phyloP scores from a whole-genome alignment of 2,329 filamentous ascomycete genomes.

The Fonsecaea nubica region DNA sequence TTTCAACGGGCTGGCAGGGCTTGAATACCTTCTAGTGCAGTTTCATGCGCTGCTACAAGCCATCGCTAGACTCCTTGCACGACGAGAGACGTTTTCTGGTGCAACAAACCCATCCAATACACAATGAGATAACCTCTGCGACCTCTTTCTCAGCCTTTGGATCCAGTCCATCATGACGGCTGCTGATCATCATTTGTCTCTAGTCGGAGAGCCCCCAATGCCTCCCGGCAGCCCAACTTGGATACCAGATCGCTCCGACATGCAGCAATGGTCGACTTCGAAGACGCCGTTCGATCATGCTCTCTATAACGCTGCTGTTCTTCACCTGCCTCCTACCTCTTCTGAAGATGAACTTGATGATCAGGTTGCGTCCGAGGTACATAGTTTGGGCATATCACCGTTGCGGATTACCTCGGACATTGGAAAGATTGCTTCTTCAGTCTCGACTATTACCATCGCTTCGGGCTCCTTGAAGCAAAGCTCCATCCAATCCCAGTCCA shows the following conservation, averaged over 20 bases:
- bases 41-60: slow-evolving; percentile 25
- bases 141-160: slow-evolving; percentile 15
- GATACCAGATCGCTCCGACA: slow-evolving; percentile 27
- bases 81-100: slow-evolving; percentile 13
- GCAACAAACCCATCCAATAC: slow-evolving; percentile 18
- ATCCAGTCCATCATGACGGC: slow-evolving; percentile 29
- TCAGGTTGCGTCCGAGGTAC: slow-evolving; percentile 48
- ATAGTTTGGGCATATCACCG: slow-evolving; percentile 48
- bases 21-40: slow-evolving; percentile 14
- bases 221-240: slow-evolving; percentile 21
- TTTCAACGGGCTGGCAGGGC: slow-evolving; percentile 9
- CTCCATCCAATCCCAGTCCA: slow-evolving; percentile 39
- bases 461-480: slow-evolving; percentile 36
- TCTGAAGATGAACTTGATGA: slow-evolving; percentile 50
- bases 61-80: slow-evolving; percentile 11
- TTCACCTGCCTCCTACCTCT: slow-evolving; percentile 45
- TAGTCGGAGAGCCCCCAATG: slow-evolving; percentile 15
- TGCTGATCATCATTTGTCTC: slow-evolving; percentile 26
- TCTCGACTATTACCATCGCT: slow-evolving; percentile 37
- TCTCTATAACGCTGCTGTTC: slow-evolving; percentile 48
- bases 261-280: slow-evolving; percentile 25
- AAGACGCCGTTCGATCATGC: slow-evolving; percentile 45
- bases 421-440: slow-evolving; percentile 44
- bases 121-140: slow-evolving; percentile 28
- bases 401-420: slow-evolving; percentile 47